phyloP scores from a whole-genome alignment of 2,329 filamentous ascomycete species.

The Penicillium oxalicum region DNA sequence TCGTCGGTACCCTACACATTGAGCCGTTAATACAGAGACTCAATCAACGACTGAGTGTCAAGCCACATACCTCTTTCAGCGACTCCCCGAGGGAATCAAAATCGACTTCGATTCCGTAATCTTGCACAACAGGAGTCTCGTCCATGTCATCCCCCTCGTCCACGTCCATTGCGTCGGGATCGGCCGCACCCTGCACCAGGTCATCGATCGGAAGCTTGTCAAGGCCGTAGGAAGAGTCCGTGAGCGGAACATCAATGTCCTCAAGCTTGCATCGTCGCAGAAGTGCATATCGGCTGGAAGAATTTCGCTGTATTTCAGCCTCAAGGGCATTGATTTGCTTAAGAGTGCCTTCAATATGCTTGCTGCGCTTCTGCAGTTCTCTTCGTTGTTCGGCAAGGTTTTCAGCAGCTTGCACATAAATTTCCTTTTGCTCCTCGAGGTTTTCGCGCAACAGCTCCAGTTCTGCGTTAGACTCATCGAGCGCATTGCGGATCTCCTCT shows the following conservation, averaged over 20 bases:
- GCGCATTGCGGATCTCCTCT: conserved; percentile 63
- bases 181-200: conserved; percentile 57
- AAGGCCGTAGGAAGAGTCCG: conserved; percentile 61
- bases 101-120: conserved; percentile 87
- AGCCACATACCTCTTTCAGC: conserved; percentile 60
- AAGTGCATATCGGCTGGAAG: conserved; percentile 73
- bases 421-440: conserved; percentile 62
- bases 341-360: conserved; percentile 69
- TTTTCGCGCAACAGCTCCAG: conserved; percentile 69
- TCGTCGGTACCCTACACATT: conserved; percentile 57
- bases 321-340: conserved; percentile 76
- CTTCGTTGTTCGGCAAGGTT: conserved; percentile 71
- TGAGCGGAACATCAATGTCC: conserved; percentile 79
- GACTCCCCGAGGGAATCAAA: conserved; percentile 79
- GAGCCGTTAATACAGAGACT: conserved; percentile 8
- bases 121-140: conserved; percentile 64
- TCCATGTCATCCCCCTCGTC: conserved; percentile 56
- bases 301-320: conserved; percentile 77
- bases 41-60: neutral
- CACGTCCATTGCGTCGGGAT: conserved; percentile 87
- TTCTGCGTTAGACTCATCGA: conserved; percentile 68
- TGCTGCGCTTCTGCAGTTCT: conserved; percentile 77
- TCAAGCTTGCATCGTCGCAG: conserved; percentile 88
- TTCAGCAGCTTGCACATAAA: conserved; percentile 63
- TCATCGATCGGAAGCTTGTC: conserved; percentile 86